These are phyloP conservation scores for Ophiostoma triangulosporum DNA, from an alignment of 2,329 filamentous ascomycete genomes.

Conservation along the genomic window DNA sequence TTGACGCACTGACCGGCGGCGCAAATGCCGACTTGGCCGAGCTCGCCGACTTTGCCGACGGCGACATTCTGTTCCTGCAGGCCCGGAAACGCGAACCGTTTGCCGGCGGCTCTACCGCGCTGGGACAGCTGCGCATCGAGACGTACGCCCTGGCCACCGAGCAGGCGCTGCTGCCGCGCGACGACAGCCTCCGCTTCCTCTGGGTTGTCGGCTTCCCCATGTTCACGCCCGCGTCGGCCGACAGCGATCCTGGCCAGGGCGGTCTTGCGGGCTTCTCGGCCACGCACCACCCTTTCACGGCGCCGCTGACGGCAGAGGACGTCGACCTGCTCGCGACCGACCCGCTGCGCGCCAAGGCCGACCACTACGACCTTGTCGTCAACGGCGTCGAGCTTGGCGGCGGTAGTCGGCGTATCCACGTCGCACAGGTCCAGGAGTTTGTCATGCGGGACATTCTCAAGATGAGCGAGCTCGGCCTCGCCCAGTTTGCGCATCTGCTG, in stretches of 20 bases:
- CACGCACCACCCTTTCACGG: conserved; percentile 93
- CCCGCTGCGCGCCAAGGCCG: conserved; percentile 60
- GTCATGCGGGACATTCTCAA: conserved; percentile 73
- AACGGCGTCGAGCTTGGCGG: conserved; percentile 93
- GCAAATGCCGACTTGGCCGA: conserved; percentile 19
- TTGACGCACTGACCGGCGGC: conserved; percentile 32
- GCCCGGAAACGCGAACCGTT: conserved; percentile 54
- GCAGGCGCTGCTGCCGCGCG: conserved; percentile 37
- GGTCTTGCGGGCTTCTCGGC: conserved; percentile 67
- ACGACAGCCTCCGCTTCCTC: conserved; percentile 48
- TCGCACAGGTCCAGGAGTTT: conserved; percentile 67
- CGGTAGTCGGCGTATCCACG: conserved; percentile 84
- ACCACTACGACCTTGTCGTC: conserved; percentile 91
- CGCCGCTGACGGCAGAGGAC: conserved; percentile 59
- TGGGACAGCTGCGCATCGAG: conserved; percentile 60
- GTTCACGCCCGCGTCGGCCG: conserved; percentile 56
- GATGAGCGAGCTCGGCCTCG: conserved; percentile 58
- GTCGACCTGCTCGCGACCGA: conserved; percentile 59
- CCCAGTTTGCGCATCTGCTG: conserved; percentile 74
- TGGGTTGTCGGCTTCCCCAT: conserved; percentile 91
- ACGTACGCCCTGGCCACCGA: conserved; percentile 57
- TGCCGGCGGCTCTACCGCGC: conserved; percentile 54
- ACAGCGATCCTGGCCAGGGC: conserved; percentile 60
- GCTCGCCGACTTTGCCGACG: conserved; percentile 39
- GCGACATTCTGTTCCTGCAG: conserved; percentile 71